phyloP scores from a whole-genome alignment of 164 flowering plant genomes.

The Chloranthus sessilifolius region DNA sequence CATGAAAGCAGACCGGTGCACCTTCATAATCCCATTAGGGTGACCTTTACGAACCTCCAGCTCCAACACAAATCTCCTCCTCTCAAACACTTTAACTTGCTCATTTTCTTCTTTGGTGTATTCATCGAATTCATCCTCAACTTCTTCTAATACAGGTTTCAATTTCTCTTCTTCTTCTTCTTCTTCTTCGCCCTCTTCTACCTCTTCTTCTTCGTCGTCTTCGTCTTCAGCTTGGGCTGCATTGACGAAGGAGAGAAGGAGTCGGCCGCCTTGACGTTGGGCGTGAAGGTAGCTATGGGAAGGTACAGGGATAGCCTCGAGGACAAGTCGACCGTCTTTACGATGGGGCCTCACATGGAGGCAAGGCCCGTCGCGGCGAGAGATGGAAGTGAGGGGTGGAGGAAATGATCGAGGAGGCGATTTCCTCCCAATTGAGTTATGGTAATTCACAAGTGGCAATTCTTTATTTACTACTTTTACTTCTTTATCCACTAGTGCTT shows the following conservation, averaged over 20 bases:
- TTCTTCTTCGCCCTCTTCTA: slow-evolving; percentile 8
- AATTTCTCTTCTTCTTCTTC: slow-evolving; percentile 14
- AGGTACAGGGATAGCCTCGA: slow-evolving; percentile 59
- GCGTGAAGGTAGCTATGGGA: slow-evolving; percentile 39
- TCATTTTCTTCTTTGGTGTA: slow-evolving; percentile 1
- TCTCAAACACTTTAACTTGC: not conserved
- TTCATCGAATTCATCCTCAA: slow-evolving; percentile 1
- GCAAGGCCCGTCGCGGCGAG: slow-evolving; percentile 35
- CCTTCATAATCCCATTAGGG: slow-evolving; percentile 21
- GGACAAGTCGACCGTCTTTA: slow-evolving; percentile 52
- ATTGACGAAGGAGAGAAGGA: slow-evolving; percentile 40
- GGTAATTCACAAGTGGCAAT: not conserved
- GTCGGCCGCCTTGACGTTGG: slow-evolving; percentile 59
- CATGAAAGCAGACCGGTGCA: slow-evolving; percentile 36
- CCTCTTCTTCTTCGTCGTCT: not conserved
- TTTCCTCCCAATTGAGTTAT: slow-evolving; percentile 13
- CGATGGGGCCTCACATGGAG: slow-evolving; percentile 49
- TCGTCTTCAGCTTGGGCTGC: not conserved
- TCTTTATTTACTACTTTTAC: not conserved
- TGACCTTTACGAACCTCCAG: too few relatives aligned
- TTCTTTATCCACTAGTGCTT: slow-evolving; percentile 1
- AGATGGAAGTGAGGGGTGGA: slow-evolving; percentile 62
- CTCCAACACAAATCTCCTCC: slow-evolving; percentile 9
- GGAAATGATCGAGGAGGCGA: slow-evolving; percentile 37
- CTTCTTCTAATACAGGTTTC: slow-evolving; percentile 13